A percentile compares a stretch with the other conserved stretches of the same genome.
These are phyloP conservation scores for Globisporangium apiculatum DNA, from an alignment of 352 stramenopile genomes.

Conservation along the genomic window DNA sequence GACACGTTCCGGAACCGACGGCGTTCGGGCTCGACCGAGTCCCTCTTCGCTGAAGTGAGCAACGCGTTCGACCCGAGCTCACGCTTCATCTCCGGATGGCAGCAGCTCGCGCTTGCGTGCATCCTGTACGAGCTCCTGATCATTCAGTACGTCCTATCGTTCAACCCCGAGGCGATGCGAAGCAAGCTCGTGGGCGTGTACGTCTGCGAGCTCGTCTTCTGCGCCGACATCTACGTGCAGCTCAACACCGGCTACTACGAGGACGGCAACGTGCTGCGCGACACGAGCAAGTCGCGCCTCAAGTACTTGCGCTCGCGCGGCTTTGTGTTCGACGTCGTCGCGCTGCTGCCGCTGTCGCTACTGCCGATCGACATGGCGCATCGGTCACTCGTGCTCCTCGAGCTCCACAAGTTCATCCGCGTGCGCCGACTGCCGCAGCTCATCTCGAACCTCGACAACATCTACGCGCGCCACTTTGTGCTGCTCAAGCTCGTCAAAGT, in stretches of 20 bases:
- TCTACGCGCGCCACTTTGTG: conserved; percentile 58
- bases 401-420: conserved; percentile 53
- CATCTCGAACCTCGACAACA: conserved; percentile 51
- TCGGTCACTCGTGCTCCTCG: conserved; percentile 21
- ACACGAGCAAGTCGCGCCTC: conserved; percentile 39
- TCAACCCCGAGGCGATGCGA: conserved; percentile 14
- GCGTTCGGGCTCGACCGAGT: conserved; percentile 39
- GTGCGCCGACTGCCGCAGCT: conserved; percentile 38
- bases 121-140: conserved; percentile 48
- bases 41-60: conserved; percentile 36
- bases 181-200: conserved; percentile 35
- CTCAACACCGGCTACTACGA: conserved; percentile 73
- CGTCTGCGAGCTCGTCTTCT: conserved; percentile 51
- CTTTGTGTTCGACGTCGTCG: conserved; percentile 44
- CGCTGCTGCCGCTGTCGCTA: conserved; percentile 42
- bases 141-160: conserved; percentile 40
- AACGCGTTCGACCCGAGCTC: conserved; percentile 61
- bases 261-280: conserved; percentile 55
- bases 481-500: conserved; percentile 54
- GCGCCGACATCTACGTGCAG: conserved; percentile 58
- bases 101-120: conserved; percentile 38
- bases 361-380: conserved; percentile 11
- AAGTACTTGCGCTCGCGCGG: conserved; percentile 54
- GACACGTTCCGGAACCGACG: conserved; percentile 31
- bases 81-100: conserved; percentile 38